Conservation (phyloP, 2,329 filamentous ascomycete species). For the Laburnicola sp. region DNA sequence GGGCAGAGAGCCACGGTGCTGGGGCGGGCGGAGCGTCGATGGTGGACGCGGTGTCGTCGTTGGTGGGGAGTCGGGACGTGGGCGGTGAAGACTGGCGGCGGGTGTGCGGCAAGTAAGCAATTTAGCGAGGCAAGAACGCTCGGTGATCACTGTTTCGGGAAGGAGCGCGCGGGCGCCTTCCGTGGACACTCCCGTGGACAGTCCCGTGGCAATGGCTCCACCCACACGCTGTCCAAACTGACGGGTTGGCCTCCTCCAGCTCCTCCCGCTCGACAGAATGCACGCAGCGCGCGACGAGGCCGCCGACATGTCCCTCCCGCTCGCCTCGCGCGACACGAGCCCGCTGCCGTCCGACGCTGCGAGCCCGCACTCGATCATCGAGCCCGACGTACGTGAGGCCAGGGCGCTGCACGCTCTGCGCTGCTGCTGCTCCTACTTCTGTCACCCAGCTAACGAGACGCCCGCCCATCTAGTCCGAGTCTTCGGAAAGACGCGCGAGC, state of each 20-base stretch:
- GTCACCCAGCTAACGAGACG: slow-evolving; percentile 8
- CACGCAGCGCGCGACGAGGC: slow-evolving; percentile 9
- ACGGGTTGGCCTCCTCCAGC: slow-evolving; percentile 17
- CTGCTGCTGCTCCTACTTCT: background rate
- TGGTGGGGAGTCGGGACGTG: too few relatives aligned
- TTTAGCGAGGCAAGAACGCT: background rate
- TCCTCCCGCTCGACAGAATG: slow-evolving; percentile 10
- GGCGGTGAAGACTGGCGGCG: background rate
- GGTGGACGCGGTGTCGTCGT: background rate
- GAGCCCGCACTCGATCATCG: slow-evolving; percentile 30
- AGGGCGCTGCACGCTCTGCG: background rate
- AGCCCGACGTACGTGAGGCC: slow-evolving; percentile 27
- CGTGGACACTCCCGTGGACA: too few relatives aligned
- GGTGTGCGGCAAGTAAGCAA: background rate
- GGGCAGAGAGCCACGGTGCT: too few relatives aligned
- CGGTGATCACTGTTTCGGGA: slow-evolving; percentile 3
- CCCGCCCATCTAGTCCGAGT: slow-evolving; percentile 33
- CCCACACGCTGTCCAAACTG: slow-evolving; percentile 17
- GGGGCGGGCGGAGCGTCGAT: background rate
- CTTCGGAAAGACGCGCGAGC: slow-evolving; percentile 35
- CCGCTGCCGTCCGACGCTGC: slow-evolving; percentile 23
- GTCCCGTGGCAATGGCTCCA: slow-evolving; percentile 15
- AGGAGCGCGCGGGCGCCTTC: slow-evolving; percentile 13
- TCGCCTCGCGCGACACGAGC: slow-evolving; percentile 22
- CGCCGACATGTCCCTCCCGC: slow-evolving; percentile 25